Base-by-base conservation (phyloP, 805 yeast genomes). In the Huiozyma sinensis region DNA sequence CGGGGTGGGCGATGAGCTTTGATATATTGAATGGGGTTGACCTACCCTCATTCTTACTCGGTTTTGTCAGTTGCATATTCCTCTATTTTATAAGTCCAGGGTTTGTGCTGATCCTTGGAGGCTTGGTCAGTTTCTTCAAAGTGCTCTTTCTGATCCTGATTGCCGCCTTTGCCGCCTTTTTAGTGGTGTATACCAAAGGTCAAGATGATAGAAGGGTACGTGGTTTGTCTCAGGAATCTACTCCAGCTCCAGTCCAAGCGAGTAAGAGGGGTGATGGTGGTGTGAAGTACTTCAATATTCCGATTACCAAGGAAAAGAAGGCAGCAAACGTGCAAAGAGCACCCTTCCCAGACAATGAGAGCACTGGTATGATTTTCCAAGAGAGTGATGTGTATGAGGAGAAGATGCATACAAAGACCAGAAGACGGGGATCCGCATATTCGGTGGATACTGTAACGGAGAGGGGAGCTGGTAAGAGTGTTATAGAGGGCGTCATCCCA, bases 271-370 rank as follows among this genome's bases (percentile, higher is more conserved):
- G 33, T 13, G 39, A 37, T 27, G 61, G 56, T 13, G 46, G 45
- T 6, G 47, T 55, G 28, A 54, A 52, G 32, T 53, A 56, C 44
- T 56, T 53, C 36, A 51, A 54, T 30, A 56, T 57, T 7, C 58
- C 62, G 11, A 48, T 56, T 12, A 51, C 55, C 1, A 54, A 55
- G 43, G 44, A 53, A n/a, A 44, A 42, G 8, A 44, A 36, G 5
- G 38, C 33, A 8, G 33, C 10, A 34, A 17, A 34, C 9, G n/a
- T 8, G 9, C 11, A 9, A 31, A 8, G 33, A 9, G 5, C 33
- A 31, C 11, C 9, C 3, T 34, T 17, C 37, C 10, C 12, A 10
- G 9, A 34, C 11, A 34, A 3, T 4, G 9, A n/a, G 9, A 34
- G 27, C 12, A 5, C 10, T 7, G 37, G 27, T 12, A 10, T 10